Base-by-base conservation (phyloP, 129 eudicot genomes). In the Mikania micrantha region DNA sequence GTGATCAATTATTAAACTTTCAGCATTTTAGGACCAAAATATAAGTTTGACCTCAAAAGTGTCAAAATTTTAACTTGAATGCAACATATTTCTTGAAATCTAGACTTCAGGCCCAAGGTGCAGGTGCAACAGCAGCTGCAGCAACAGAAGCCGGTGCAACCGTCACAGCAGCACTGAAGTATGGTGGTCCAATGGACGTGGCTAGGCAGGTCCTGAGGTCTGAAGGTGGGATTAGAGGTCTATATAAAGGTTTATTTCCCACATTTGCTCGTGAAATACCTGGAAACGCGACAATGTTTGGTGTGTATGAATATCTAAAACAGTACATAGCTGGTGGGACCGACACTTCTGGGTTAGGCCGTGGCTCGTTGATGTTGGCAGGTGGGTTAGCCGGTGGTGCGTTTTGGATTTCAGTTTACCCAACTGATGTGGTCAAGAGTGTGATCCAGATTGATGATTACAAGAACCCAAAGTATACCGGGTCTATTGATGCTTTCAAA, bases 251-350 rank as follows among this genome's bases (percentile, higher is more conserved):
- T 20, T 57, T 92, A 32, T 76, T 76, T 47, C 98, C 98, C 9
- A 92, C 98, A 17, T 25, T 92, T 34, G 96, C 95, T 42, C 98
- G 98, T 49, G 98, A 92, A 79, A 75, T 92, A n/a, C 98, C 98
- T 0, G 98, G 98, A 66, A 92, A 92, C 15, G 98, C 98, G 4
- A 82, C 85, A 5, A 85, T 92, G 98, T 88, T 92, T 74, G 98
- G 98, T 32, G 91, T 81, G 11, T 88, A 92, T 36, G 98, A 92
- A 61, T 89, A 77, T 27, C 36, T 92, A 15, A 92, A 92, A 75
- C 88, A 92, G 64, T 82, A 74, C 38, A 50, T 92, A 6, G 98
- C 98, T 0, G 96, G 98, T 40, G 98, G 98, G 15, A 78, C 74
- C 17, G 96, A 92, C 68, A 92, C 98, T n/a, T 92, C 98, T 0